phyloP scores from a whole-genome alignment of 345 rosid species.

The Hevea brasiliensis region DNA sequence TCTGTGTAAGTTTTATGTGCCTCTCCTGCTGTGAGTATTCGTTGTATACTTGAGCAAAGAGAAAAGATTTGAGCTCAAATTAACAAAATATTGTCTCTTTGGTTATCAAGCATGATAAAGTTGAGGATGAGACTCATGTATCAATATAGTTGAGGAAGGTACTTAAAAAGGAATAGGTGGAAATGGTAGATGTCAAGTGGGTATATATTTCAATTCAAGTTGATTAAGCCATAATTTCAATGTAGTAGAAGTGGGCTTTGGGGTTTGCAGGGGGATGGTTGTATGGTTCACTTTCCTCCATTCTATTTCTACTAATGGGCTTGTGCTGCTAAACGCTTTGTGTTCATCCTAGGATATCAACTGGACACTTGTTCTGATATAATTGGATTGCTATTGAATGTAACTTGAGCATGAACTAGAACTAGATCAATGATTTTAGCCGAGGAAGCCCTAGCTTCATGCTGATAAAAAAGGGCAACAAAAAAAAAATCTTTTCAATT shows the following conservation, averaged over 20 bases:
- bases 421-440: neutral
- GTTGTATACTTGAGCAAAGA: neutral
- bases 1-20: neutral
- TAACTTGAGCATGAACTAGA: neutral
- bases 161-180: neutral
- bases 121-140: neutral
- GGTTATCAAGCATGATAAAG: neutral
- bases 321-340: no score
- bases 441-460: neutral
- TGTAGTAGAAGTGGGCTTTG: neutral
- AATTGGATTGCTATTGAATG: neutral
- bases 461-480: neutral
- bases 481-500: neutral
- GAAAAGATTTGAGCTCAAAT: neutral
- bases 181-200: neutral
- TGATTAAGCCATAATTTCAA: neutral
- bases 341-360: no score
- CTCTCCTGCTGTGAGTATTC: neutral
- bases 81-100: neutral
- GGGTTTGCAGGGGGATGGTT: neutral
- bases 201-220: neutral
- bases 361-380: neutral
- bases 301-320: neutral
- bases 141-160: neutral
- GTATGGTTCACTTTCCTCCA: neutral